Conservation (phyloP, 495 filamentous ascomycete genomes). For the Alectoria sarmentosa region DNA sequence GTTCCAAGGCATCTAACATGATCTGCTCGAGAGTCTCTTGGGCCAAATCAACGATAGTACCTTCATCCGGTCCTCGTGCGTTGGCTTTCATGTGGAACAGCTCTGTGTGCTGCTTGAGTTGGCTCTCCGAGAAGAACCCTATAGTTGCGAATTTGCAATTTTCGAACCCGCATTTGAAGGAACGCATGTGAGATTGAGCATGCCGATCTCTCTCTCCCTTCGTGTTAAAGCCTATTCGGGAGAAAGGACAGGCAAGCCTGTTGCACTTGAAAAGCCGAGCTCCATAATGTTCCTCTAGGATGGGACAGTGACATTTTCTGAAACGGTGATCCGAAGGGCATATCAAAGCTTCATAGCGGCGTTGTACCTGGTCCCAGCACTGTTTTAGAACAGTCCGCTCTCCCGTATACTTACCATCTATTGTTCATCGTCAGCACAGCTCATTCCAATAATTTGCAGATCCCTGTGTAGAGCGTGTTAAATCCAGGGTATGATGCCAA, state of each 20-base stretch:
- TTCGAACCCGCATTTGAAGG: conserved; percentile 10
- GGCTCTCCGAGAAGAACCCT: conserved; percentile 10
- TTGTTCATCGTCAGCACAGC: not conserved
- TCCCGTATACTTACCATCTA: not conserved
- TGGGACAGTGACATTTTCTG: not conserved
- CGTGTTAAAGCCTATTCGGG: conserved; percentile 6
- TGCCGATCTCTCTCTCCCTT: conserved; percentile 1
- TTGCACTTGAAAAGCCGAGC: conserved; percentile 4
- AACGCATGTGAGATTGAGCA: conserved; percentile 4
- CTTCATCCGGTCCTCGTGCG: not conserved
- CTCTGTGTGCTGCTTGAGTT: conserved; percentile 10
- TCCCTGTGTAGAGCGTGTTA: no score
- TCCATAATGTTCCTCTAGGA: not conserved
- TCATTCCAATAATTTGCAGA: no score
- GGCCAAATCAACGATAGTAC: not conserved
- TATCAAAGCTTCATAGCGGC: conserved; percentile 6
- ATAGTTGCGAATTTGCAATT: conserved; percentile 1
- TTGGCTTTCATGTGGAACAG: not conserved
- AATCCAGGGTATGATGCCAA: not conserved
- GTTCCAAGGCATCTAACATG: conserved; percentile 9
- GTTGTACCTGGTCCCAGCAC: conserved; percentile 8
- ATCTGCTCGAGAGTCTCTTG: conserved; percentile 10
- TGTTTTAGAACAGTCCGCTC: conserved; percentile 5
- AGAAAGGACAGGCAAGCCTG: not conserved
- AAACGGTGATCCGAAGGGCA: conserved; percentile 3